Evolutionary conservation across 148 eudicot genomes (phyloP).

Genomic region (Heliosperma pusillum): DNA sequence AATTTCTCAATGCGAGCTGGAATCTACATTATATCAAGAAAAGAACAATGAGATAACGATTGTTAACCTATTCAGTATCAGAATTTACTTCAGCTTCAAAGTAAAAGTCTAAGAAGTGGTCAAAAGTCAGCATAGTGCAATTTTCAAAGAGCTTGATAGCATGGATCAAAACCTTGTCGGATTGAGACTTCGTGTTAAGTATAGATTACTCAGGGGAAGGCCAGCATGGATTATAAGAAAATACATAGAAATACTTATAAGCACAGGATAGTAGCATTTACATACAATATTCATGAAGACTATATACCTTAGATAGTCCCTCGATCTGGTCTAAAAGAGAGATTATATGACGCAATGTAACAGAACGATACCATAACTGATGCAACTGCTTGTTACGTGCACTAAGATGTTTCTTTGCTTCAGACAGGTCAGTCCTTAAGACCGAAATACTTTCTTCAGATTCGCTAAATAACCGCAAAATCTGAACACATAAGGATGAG

Average conservation of each 20-base stretch:
- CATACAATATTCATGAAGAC: background rate
- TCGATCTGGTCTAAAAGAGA: constrained; percentile 93
- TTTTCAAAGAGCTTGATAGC: background rate
- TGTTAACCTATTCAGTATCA: background rate
- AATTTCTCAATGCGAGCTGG: constrained; percentile 92
- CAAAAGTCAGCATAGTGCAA: background rate
- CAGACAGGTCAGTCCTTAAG: constrained; percentile 72
- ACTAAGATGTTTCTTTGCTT: constrained; percentile 78
- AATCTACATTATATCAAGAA: constrained; percentile 44
- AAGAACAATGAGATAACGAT: constrained; percentile 9
- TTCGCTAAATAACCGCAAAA: constrained; percentile 92
- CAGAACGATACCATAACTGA: constrained; percentile 95
- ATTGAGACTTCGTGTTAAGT: background rate
- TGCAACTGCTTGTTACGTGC: constrained; percentile 92
- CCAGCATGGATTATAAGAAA: background rate
- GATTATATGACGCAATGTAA: constrained; percentile 90
- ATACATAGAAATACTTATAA: background rate
- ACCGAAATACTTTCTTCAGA: constrained; percentile 72
- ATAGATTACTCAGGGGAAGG: background rate
- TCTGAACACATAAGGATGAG: constrained; percentile 45
- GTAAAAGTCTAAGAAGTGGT: background rate
- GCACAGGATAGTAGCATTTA: background rate
- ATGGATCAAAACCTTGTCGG: background rate
- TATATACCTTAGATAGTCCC: constrained; percentile 79
- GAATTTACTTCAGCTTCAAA: constrained; percentile 4